Conservation (phyloP, 2,329 filamentous ascomycete genomes). For the Epichloe baconii region DNA sequence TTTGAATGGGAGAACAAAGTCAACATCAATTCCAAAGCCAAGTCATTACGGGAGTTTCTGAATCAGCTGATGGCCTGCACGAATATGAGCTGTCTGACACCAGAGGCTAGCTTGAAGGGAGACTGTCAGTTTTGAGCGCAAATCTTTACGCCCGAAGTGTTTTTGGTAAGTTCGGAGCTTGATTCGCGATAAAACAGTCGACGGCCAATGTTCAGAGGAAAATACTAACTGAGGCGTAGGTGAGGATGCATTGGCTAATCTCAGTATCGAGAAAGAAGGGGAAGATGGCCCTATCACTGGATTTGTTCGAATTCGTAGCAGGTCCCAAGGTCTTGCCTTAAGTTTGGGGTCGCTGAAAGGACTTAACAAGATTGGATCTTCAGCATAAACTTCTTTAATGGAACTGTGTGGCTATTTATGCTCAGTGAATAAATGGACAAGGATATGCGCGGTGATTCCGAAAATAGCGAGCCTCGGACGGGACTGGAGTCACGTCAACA, state of each 20-base stretch:
- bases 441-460: background rate
- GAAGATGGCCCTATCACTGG: slow-evolving; percentile 91
- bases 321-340: slow-evolving; percentile 86
- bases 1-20: slow-evolving; percentile 99
- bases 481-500: background rate
- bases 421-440: background rate
- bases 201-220: background rate
- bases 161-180: slow-evolving; percentile 61
- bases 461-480: background rate
- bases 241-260: slow-evolving; percentile 92
- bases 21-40: slow-evolving; percentile 97
- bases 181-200: background rate
- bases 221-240: slow-evolving; percentile 40
- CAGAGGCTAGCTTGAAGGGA: slow-evolving; percentile 89
- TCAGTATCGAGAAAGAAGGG: slow-evolving; percentile 96
- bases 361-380: slow-evolving; percentile 61
- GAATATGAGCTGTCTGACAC: slow-evolving; percentile 96
- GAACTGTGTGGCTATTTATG: background rate
- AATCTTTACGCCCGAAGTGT: slow-evolving; percentile 95
- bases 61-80: slow-evolving; percentile 93
- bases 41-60: slow-evolving; percentile 81
- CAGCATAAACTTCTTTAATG: slow-evolving; percentile 10
- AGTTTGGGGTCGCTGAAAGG: slow-evolving; percentile 92
- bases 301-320: slow-evolving; percentile 94
- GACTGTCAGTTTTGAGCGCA: slow-evolving; percentile 96